Evolutionary conservation across 2,329 filamentous ascomycete species (phyloP).

Genomic region (Pyrenophora tritici-repentis): DNA sequence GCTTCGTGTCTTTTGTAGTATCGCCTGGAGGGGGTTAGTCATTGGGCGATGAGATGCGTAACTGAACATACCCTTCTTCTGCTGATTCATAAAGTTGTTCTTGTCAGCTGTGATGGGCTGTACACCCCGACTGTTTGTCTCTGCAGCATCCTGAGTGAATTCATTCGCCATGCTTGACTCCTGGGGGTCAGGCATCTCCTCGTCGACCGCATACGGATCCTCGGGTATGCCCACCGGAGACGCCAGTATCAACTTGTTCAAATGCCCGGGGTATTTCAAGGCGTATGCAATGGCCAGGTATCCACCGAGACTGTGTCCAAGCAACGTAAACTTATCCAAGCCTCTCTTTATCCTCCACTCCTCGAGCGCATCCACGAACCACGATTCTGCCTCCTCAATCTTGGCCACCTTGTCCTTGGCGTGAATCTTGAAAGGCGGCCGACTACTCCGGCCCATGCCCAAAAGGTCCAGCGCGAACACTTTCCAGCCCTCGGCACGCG

Average conservation of each 20-base stretch:
- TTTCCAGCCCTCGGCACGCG: conserved; percentile 78
- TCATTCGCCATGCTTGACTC: conserved; percentile 77
- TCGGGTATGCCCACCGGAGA: conserved; percentile 94
- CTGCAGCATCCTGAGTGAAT: conserved; percentile 74
- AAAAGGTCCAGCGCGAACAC: conserved; percentile 93
- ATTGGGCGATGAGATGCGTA: no score
- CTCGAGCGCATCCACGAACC: conserved; percentile 95
- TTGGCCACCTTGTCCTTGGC: conserved; percentile 80
- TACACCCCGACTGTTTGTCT: conserved; percentile 68
- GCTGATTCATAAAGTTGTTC: conserved; percentile 61
- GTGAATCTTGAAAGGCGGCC: conserved; percentile 82
- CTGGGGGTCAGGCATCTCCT: conserved; percentile 75
- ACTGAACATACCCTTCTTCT: conserved; percentile 32
- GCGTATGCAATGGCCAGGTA: conserved; percentile 96
- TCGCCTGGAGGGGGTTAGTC: conserved; percentile 16
- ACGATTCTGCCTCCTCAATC: conserved; percentile 86
- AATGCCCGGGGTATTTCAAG: conserved; percentile 88
- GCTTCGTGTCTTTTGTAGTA: conserved; percentile 41
- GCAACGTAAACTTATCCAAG: conserved; percentile 88
- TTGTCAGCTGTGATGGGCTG: conserved; percentile 65
- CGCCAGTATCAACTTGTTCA: conserved; percentile 95
- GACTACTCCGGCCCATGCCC: conserved; percentile 87
- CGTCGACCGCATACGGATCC: conserved; percentile 84
- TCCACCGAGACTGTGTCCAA: conserved; percentile 91
- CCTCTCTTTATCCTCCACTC: conserved; percentile 91